Conservation (phyloP, 768 basidiomycete genomes). For the Agrocybe pediades region DNA sequence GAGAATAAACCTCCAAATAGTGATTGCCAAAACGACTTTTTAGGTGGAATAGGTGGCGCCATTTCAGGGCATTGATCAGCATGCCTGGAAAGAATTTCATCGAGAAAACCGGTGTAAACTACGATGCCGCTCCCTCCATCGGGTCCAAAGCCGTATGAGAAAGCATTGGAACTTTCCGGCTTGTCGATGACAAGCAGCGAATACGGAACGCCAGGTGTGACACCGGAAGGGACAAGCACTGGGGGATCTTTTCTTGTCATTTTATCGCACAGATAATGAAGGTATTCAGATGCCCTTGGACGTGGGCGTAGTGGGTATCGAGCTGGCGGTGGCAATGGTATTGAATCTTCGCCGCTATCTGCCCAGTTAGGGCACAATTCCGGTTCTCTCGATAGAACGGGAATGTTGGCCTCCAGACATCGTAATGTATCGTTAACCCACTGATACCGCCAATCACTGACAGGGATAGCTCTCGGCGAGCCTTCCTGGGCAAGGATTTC, state of each 20-base stretch:
- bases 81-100: constrained; percentile 70
- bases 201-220: constrained; percentile 81
- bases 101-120: constrained; percentile 91
- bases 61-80: constrained; percentile 25
- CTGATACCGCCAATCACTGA: constrained; percentile 83
- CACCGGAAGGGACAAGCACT: constrained; percentile 35
- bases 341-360: constrained; percentile 45
- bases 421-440: constrained; percentile 87
- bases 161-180: constrained; percentile 84
- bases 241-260: constrained; percentile 42
- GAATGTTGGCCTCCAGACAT: constrained; percentile 74
- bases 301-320: constrained; percentile 82
- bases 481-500: constrained; percentile 74
- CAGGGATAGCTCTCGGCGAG: constrained; percentile 62
- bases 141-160: constrained; percentile 94
- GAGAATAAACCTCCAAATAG: constrained; percentile 50
- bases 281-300: constrained; percentile 71
- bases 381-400: constrained; percentile 60
- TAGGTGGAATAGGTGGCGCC: constrained; percentile 16
- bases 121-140: constrained; percentile 93
- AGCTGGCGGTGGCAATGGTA: constrained; percentile 80
- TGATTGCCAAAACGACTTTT: constrained; percentile 46
- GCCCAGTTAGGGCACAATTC: constrained; percentile 60
- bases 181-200: constrained; percentile 88
- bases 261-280: constrained; percentile 58